phyloP scores from a whole-genome alignment of 441 rosid genomes.

The Eruca vesicaria region DNA sequence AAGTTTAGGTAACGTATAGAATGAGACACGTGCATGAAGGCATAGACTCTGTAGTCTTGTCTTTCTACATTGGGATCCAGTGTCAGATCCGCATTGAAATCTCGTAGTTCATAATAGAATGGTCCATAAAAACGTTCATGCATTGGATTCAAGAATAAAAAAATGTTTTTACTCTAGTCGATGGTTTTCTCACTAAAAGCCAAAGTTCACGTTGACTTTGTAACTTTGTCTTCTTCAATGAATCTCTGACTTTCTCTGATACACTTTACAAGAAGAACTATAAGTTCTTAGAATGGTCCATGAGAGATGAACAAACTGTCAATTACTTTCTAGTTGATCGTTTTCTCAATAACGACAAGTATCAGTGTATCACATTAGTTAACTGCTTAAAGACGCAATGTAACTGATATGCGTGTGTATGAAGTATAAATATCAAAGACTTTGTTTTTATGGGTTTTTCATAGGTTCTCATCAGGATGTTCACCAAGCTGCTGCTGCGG shows the following conservation, averaged over 20 bases:
- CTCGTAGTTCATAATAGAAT: background rate
- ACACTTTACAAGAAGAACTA: background rate
- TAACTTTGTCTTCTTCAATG: slow-evolving; percentile 32
- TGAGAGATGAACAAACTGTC: background rate
- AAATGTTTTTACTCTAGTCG: background rate
- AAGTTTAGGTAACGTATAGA: background rate
- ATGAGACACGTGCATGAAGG: slow-evolving; percentile 21
- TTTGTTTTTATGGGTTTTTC: background rate
- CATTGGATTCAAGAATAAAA: background rate
- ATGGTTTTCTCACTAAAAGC: background rate
- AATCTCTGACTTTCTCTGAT: slow-evolving; percentile 43
- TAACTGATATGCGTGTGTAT: slow-evolving; percentile 3
- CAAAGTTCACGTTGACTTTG: background rate
- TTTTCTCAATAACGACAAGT: background rate
- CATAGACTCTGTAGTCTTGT: slow-evolving; percentile 7
- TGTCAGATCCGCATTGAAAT: slow-evolving; percentile 5
- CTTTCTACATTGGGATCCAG: slow-evolving; percentile 16
- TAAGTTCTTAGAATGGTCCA: slow-evolving; percentile 9
- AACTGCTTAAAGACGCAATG: background rate
- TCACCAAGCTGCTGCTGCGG: slow-evolving; percentile 44
- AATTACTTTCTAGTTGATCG: background rate
- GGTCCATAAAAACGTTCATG: slow-evolving; percentile 14
- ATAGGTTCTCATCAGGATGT: slow-evolving; percentile 80
- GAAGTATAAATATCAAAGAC: background rate
- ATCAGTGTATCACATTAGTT: background rate